These are phyloP conservation scores for Limtongia smithiae DNA, from an alignment of 805 yeast genomes.

Conservation along the genomic window DNA sequence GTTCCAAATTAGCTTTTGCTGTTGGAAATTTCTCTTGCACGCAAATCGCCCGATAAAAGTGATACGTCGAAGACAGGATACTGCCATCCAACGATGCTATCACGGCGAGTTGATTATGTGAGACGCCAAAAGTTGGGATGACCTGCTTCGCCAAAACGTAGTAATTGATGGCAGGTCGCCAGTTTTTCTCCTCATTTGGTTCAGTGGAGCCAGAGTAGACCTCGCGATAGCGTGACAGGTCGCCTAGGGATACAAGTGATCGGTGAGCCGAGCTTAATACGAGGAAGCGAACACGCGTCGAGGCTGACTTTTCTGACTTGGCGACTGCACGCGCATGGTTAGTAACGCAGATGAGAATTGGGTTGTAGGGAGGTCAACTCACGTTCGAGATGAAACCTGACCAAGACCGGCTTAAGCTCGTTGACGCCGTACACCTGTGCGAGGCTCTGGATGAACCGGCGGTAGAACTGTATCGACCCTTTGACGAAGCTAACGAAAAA, in stretches of 20 bases:
- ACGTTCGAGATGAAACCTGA: slow-evolving; percentile 14
- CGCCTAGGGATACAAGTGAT: slow-evolving; percentile 28
- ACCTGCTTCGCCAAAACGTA: slow-evolving; percentile 28
- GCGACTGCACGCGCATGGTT: not conserved
- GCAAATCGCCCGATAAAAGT: slow-evolving; percentile 16
- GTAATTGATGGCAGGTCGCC: slow-evolving; percentile 22
- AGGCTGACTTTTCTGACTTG: not conserved
- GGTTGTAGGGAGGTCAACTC: not conserved
- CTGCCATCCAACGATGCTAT: slow-evolving; percentile 4
- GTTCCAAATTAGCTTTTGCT: slow-evolving; percentile 7
- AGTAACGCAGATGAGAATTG: not conserved
- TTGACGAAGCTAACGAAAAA: slow-evolving; percentile 21
- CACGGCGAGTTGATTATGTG: slow-evolving; percentile 30
- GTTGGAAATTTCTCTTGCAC: slow-evolving; percentile 6
- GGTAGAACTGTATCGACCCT: slow-evolving; percentile 16
- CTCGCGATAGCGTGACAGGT: slow-evolving; percentile 30
- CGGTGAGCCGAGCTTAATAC: slow-evolving; percentile 21
- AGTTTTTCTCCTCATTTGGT: slow-evolving; percentile 13
- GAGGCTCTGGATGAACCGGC: slow-evolving; percentile 13
- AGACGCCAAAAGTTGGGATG: slow-evolving; percentile 22
- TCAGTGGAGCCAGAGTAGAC: slow-evolving; percentile 5
- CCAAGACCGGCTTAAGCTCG: slow-evolving; percentile 17
- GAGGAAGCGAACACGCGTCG: not conserved
- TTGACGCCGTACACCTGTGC: slow-evolving; percentile 11
- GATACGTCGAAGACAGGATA: slow-evolving; percentile 5